phyloP scores from a whole-genome alignment of 306 rosid genomes.

The Fagus sylvatica region DNA sequence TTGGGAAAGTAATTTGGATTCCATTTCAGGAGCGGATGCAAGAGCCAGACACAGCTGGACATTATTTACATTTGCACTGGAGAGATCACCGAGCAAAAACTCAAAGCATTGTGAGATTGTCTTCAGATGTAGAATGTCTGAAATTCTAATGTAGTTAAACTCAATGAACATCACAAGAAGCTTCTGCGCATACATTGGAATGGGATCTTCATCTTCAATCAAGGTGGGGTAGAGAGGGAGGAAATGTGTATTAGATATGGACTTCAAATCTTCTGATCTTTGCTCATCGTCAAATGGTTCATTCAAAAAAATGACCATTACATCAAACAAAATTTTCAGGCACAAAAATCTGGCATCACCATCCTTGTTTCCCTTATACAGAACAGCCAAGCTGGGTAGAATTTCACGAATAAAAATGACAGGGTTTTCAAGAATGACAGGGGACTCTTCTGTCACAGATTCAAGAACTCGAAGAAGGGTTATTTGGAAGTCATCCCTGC shows the following conservation, averaged over 20 bases:
- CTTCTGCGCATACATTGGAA: slow-evolving; percentile 91
- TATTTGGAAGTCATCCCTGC: slow-evolving; percentile 97
- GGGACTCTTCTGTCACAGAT: slow-evolving; percentile 79
- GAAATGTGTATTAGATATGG: slow-evolving; percentile 65
- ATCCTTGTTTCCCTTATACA: slow-evolving; percentile 91
- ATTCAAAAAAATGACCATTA: slow-evolving; percentile 72
- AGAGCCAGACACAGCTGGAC: slow-evolving; percentile 87
- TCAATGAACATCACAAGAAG: slow-evolving; percentile 99
- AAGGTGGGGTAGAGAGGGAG: slow-evolving; percentile 94
- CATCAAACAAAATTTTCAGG: slow-evolving; percentile 81
- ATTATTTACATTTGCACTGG: slow-evolving; percentile 82
- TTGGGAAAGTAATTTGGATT: slow-evolving; percentile 87
- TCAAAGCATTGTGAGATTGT: slow-evolving; percentile 93
- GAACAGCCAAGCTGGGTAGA: slow-evolving; percentile 89
- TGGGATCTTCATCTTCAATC: slow-evolving; percentile 93
- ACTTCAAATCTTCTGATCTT: slow-evolving; percentile 64
- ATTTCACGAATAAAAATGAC: slow-evolving; percentile 71
- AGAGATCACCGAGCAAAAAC: slow-evolving; percentile 94
- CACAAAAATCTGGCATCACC: slow-evolving; percentile 98
- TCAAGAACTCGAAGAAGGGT: slow-evolving; percentile 87
- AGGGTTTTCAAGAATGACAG: slow-evolving; percentile 61
- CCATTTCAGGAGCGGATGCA: slow-evolving; percentile 94
- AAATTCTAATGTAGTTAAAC: slow-evolving; percentile 62
- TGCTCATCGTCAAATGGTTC: slow-evolving; percentile 73
- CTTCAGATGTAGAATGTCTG: slow-evolving; percentile 84